Evolutionary conservation across 2,329 filamentous ascomycete species (phyloP).

Genomic region (Botrytis deweyae): DNA sequence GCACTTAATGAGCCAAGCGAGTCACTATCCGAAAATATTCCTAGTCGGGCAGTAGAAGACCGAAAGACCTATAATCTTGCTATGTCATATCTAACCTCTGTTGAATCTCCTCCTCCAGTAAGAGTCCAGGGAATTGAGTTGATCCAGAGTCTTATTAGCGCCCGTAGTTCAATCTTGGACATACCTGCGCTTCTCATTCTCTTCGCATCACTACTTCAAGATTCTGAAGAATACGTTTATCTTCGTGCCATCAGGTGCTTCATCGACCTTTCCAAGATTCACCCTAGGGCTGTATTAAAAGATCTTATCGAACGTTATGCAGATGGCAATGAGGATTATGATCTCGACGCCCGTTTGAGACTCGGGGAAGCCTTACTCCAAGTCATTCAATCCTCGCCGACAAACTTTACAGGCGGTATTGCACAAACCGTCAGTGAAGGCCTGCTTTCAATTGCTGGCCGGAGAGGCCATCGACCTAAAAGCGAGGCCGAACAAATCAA

Average conservation of each 20-base stretch:
- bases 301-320: conserved; percentile 68
- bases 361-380: conserved; percentile 67
- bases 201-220: conserved; percentile 62
- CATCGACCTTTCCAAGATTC: conserved; percentile 55
- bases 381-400: conserved; percentile 60
- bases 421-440: conserved; percentile 55
- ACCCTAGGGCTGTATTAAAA: conserved; percentile 59
- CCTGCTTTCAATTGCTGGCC: conserved; percentile 62
- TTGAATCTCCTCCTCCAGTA: conserved; percentile 65
- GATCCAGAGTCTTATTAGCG: conserved; percentile 55
- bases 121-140: conserved; percentile 64
- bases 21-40: conserved; percentile 35
- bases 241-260: conserved; percentile 66
- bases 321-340: conserved; percentile 57
- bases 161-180: conserved; percentile 59
- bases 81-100: conserved; percentile 60
- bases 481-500: conserved; percentile 56
- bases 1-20: conserved; percentile 47
- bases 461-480: conserved; percentile 60
- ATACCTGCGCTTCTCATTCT: conserved; percentile 64
- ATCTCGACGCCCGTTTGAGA: conserved; percentile 63
- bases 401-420: conserved; percentile 54
- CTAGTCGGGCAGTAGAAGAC: conserved; percentile 54
- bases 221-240: conserved; percentile 71
- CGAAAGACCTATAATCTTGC: conserved; percentile 61